Percentiles rank a stretch among this genome's conserved stretches.
Conservation (phyloP, 768 basidiomycete genomes). For the Tricholoma matsutake region DNA sequence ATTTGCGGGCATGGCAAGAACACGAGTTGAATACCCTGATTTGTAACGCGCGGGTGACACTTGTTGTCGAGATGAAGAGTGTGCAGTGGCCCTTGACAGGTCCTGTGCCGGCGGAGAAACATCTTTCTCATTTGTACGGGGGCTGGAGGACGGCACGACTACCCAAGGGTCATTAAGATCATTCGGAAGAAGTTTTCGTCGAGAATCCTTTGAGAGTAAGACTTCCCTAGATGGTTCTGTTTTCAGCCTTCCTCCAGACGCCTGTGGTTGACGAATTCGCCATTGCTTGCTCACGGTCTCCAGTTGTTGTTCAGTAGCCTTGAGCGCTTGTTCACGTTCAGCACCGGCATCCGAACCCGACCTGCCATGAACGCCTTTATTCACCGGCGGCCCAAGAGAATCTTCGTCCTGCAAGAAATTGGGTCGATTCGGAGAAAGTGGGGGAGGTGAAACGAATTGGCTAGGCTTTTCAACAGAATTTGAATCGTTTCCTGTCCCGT, state of each 20-base stretch:
- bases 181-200: conserved; percentile 21
- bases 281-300: conserved; percentile 30
- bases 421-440: conserved; percentile 43
- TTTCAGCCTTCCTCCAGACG: conserved; percentile 24
- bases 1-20: conserved; percentile 32
- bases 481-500: neutral
- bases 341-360: conserved; percentile 51
- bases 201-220: conserved; percentile 18
- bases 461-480: neutral
- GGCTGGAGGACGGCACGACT: conserved; percentile 24
- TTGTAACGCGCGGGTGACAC: conserved; percentile 28
- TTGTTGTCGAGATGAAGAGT: conserved; percentile 28
- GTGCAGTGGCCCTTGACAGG: conserved; percentile 13
- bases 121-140: conserved; percentile 30
- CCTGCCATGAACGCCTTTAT: conserved; percentile 35
- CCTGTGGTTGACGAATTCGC: conserved; percentile 25
- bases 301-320: conserved; percentile 35
- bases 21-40: conserved; percentile 27
- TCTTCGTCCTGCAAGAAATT: conserved; percentile 39
- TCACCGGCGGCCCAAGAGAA: conserved; percentile 29
- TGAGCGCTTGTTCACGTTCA: conserved; percentile 44
- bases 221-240: conserved; percentile 33
- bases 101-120: conserved; percentile 23
- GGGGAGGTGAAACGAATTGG: conserved; percentile 34
- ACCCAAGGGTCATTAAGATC: conserved; percentile 31